phyloP scores from a whole-genome alignment of 495 filamentous ascomycete genomes.

The Penicillium riverlandense region DNA sequence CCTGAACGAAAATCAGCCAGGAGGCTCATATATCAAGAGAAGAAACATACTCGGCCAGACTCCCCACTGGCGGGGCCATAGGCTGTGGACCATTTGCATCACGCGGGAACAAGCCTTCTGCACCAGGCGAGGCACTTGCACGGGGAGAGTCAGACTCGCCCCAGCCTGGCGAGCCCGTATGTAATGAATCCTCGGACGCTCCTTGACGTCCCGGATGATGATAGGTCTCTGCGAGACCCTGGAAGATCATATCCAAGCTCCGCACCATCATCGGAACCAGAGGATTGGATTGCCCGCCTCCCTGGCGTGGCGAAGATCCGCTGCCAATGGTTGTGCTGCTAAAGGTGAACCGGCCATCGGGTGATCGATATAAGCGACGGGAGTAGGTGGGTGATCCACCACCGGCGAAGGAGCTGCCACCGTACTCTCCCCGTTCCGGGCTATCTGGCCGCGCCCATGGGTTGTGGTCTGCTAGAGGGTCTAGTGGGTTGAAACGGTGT shows the following conservation, averaged over 20 bases:
- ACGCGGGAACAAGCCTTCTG: constrained; percentile 24
- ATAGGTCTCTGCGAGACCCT: constrained; percentile 18
- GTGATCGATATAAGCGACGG: constrained; percentile 39
- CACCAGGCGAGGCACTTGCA: constrained; percentile 1
- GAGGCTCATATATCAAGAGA: background rate
- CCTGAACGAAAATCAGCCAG: constrained; percentile 11
- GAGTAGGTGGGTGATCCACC: constrained; percentile 42
- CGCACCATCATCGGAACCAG: constrained; percentile 24
- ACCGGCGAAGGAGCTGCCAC: background rate
- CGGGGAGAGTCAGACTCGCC: constrained; percentile 2
- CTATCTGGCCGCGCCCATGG: constrained; percentile 31
- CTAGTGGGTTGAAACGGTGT: constrained; percentile 17
- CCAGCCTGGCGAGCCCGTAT: constrained; percentile 8
- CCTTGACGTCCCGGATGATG: constrained; percentile 5
- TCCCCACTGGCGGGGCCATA: constrained; percentile 15
- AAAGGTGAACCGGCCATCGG: constrained; percentile 35
- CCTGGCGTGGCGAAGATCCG: constrained; percentile 16
- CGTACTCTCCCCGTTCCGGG: constrained; percentile 26
- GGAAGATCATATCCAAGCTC: constrained; percentile 26
- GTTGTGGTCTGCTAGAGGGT: constrained; percentile 30
- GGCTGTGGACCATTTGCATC: constrained; percentile 28
- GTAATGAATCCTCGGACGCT: constrained; percentile 3
- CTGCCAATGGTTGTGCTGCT: constrained; percentile 26
- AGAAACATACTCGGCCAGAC: constrained; percentile 30
- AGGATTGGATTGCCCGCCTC: constrained; percentile 10